These are phyloP conservation scores for Neoscytalidium dimidiatum DNA, from an alignment of 2,329 filamentous ascomycete genomes.

Conservation along the genomic window DNA sequence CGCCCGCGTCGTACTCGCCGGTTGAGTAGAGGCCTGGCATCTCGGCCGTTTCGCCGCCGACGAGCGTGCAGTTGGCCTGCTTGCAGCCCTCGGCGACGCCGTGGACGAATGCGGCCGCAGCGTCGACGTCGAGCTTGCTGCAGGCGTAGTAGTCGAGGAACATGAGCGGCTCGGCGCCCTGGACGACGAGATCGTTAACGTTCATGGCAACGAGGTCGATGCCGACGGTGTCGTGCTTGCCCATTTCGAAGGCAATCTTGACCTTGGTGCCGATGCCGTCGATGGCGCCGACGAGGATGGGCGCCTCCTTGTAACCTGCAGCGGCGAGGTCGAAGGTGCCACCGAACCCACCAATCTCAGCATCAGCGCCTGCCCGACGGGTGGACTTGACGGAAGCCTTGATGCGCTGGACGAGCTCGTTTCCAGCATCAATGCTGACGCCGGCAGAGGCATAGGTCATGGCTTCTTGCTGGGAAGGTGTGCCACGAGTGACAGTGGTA, in stretches of 20 bases:
- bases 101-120: slow-evolving; percentile 82
- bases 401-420: slow-evolving; percentile 88
- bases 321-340: slow-evolving; percentile 78
- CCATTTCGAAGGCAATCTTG: slow-evolving; percentile 88
- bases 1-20: slow-evolving; percentile 91
- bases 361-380: slow-evolving; percentile 81
- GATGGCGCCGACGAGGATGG: slow-evolving; percentile 88
- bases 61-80: slow-evolving; percentile 81
- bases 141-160: slow-evolving; percentile 99
- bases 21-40: slow-evolving; percentile 94
- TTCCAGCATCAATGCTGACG: slow-evolving; percentile 92
- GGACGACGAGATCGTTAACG: slow-evolving; percentile 95
- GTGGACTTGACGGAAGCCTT: slow-evolving; percentile 88
- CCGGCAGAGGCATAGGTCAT: slow-evolving; percentile 92
- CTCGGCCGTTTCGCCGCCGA: slow-evolving; percentile 97
- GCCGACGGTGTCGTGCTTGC: slow-evolving; percentile 90
- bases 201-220: slow-evolving; percentile 99
- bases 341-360: slow-evolving; percentile 93
- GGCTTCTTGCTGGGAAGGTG: slow-evolving; percentile 29
- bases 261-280: slow-evolving; percentile 97
- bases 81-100: slow-evolving; percentile 88
- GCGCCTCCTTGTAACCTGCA: slow-evolving; percentile 72
- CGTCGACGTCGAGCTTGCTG: slow-evolving; percentile 77
- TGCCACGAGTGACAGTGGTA: slow-evolving; percentile 41
- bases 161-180: slow-evolving; percentile 91